A percentile compares a stretch with the other conserved stretches of the same genome.
These are phyloP conservation scores for Cystobasidium slooffiae DNA, from an alignment of 1,284 basidiomycete genomes.

Conservation along the genomic window DNA sequence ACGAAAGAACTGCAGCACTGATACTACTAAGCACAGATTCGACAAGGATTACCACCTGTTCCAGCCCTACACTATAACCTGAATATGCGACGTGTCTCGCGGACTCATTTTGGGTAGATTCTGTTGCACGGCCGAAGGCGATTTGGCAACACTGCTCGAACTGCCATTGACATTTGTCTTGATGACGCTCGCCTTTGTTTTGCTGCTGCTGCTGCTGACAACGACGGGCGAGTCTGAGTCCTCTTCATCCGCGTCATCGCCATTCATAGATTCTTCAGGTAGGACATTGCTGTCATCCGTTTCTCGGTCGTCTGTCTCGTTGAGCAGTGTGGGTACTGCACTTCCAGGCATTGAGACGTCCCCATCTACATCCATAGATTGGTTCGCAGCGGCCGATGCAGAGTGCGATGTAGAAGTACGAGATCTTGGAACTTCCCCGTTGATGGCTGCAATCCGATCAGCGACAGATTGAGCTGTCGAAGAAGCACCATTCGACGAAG, in stretches of 20 bases:
- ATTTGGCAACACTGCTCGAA: too few species aligned
- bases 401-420: too few species aligned
- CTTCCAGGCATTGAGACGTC: conserved; percentile 27
- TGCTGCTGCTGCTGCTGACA: neutral
- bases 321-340: conserved; percentile 35
- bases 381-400: too few species aligned
- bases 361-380: conserved; percentile 5
- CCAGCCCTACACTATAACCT: conserved; percentile 4
- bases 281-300: conserved; percentile 23
- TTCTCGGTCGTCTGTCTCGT: conserved; percentile 24
- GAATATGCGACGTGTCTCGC: conserved; percentile 3
- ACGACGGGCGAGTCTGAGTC: neutral
- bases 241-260: conserved; percentile 12
- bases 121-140: neutral
- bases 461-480: conserved; percentile 5
- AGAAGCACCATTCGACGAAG: neutral
- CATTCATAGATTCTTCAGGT: conserved; percentile 1
- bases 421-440: too few species aligned
- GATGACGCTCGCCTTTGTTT: neutral
- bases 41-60: too few species aligned
- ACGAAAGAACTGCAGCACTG: too few species aligned
- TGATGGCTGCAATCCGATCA: neutral
- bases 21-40: too few species aligned
- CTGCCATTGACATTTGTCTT: neutral
- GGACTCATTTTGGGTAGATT: neutral